A percentile compares a stretch with the other conserved stretches of the same genome.
These are phyloP conservation scores for Diaporthe citri DNA, from an alignment of 2,329 filamentous ascomycete genomes.

Conservation along the genomic window DNA sequence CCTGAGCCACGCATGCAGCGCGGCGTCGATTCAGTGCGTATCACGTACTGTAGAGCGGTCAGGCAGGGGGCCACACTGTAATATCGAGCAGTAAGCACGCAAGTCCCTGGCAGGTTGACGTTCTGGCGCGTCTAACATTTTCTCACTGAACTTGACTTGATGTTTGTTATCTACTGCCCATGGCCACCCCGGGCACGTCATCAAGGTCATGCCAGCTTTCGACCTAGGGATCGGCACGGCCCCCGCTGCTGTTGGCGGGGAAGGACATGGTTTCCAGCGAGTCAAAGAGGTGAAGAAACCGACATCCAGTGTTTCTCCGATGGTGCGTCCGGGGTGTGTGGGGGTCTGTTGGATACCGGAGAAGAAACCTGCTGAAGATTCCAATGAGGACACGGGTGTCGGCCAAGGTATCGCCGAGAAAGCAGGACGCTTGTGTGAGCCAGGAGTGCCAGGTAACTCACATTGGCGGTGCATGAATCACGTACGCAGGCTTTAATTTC, in stretches of 20 bases:
- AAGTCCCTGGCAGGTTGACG: constrained; percentile 20
- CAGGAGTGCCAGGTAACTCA: neutral
- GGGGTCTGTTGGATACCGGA: neutral
- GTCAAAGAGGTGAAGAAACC: constrained; percentile 4
- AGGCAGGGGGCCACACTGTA: neutral
- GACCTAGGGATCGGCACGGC: neutral
- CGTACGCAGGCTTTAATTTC: neutral
- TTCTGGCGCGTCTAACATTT: neutral
- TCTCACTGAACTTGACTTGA: neutral
- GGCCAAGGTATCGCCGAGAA: neutral
- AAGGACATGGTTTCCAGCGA: neutral
- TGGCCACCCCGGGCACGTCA: constrained; percentile 7
- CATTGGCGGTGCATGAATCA: neutral
- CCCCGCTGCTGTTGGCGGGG: constrained; percentile 18
- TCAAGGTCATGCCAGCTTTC: constrained; percentile 4
- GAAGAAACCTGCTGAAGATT: neutral
- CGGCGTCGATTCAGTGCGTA: neutral
- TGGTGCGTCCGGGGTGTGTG: neutral
- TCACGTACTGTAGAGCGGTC: constrained; percentile 15
- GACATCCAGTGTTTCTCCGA: constrained; percentile 13
- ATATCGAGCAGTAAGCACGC: constrained; percentile 30
- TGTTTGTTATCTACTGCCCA: neutral
- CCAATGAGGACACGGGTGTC: constrained; percentile 1
- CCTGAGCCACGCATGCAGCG: neutral
- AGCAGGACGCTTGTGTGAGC: neutral